Evolutionary conservation across 2,329 filamentous ascomycete genomes (phyloP).

Genomic region (Fusarium hainanense): DNA sequence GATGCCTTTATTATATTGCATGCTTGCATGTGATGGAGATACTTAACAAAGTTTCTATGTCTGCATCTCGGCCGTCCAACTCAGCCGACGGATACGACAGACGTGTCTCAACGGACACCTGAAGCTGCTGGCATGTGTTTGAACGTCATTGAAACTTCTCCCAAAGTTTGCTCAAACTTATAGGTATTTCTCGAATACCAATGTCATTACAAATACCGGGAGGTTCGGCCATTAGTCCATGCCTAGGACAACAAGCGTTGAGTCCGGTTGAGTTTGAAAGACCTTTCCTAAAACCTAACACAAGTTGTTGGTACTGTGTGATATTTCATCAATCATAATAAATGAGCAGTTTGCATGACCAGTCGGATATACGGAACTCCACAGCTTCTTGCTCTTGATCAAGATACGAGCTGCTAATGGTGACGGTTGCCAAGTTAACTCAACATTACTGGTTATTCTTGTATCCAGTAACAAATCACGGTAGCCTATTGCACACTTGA

Average conservation of each 20-base stretch:
- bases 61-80: not conserved
- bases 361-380: slow-evolving; percentile 10
- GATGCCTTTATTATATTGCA: not conserved
- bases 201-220: not conserved
- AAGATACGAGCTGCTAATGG: not conserved
- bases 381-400: not conserved
- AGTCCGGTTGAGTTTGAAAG: slow-evolving; percentile 8
- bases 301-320: not conserved
- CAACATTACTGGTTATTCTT: not conserved
- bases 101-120: not conserved
- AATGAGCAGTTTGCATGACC: not conserved
- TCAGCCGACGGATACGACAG: not conserved
- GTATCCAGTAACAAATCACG: not conserved
- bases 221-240: not conserved
- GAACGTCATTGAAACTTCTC: not conserved
- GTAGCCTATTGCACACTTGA: not conserved
- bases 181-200: not conserved
- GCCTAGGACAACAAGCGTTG: slow-evolving; percentile 4
- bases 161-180: not conserved
- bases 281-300: slow-evolving; percentile 23
- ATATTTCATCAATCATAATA: slow-evolving; percentile 9
- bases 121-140: not conserved
- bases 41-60: not conserved
- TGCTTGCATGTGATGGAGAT: slow-evolving; percentile 34
- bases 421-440: not conserved